These are phyloP conservation scores for Schizophyllum amplum DNA, from an alignment of 1,284 basidiomycete species.

Conservation along the genomic window DNA sequence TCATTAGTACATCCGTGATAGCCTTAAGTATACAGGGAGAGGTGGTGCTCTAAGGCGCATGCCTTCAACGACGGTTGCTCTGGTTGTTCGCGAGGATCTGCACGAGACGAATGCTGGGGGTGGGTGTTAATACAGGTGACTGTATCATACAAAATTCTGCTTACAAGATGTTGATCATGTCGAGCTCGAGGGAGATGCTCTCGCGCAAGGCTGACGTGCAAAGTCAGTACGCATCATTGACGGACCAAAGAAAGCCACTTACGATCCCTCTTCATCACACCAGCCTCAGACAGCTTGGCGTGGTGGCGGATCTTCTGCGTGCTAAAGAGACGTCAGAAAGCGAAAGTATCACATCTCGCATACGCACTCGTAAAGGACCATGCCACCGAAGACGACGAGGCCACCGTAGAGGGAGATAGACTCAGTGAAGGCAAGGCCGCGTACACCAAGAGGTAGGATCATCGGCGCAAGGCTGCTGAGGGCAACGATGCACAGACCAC, in stretches of 20 bases:
- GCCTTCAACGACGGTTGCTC: conserved; percentile 25
- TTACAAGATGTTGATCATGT: conserved; percentile 85
- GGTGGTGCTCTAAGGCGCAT: background rate
- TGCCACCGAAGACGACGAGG: conserved; percentile 81
- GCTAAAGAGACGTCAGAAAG: conserved; percentile 25
- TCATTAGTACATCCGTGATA: background rate
- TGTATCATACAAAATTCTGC: conserved; percentile 22
- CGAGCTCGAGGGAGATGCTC: conserved; percentile 72
- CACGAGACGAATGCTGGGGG: conserved; percentile 64
- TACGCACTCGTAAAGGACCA: conserved; percentile 82
- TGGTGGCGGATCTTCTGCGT: conserved; percentile 79
- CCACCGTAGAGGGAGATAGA: conserved; percentile 80
- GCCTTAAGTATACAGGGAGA: background rate
- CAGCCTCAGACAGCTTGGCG: conserved; percentile 66
- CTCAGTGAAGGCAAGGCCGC: conserved; percentile 72
- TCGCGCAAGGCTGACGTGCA: conserved; percentile 50
- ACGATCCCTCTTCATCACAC: conserved; percentile 40
- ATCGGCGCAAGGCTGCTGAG: conserved; percentile 82
- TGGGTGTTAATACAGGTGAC: background rate
- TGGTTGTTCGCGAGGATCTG: conserved; percentile 68
- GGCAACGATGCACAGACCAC: conserved; percentile 82
- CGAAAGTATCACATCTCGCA: conserved; percentile 1
- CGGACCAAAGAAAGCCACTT: conserved; percentile 16
- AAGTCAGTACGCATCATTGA: background rate
- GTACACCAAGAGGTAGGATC: conserved; percentile 74